These are phyloP conservation scores for Sporothrix phasma DNA, from an alignment of 2,329 filamentous ascomycete genomes.

Conservation along the genomic window DNA sequence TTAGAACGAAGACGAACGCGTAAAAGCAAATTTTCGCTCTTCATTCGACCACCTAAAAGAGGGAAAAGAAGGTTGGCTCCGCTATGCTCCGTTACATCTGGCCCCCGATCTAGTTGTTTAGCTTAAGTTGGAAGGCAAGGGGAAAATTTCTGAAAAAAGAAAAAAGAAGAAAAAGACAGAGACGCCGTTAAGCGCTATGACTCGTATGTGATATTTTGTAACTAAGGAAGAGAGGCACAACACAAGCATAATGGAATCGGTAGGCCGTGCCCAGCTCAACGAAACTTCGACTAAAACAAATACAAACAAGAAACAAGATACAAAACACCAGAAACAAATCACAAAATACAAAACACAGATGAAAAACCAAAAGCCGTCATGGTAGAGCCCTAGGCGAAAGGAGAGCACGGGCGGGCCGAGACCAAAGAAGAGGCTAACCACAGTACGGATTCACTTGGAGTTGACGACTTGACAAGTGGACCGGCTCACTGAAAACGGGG, in stretches of 20 bases:
- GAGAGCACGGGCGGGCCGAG: background rate
- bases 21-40: background rate
- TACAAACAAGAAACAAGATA: background rate
- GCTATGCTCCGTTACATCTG: background rate
- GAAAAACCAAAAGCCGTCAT: no score
- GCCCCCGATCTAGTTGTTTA: background rate
- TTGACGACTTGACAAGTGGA: no score
- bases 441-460: no score
- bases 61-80: constrained; percentile 2
- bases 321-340: background rate
- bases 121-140: background rate
- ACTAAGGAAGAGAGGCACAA: no score
- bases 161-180: background rate
- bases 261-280: background rate
- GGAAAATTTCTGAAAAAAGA: no score
- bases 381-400: background rate
- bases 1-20: background rate
- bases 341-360: background rate
- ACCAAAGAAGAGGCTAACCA: background rate
- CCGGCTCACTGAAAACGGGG: background rate
- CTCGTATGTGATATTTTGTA: no score
- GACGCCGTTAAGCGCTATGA: no score
- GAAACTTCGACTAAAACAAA: background rate
- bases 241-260: background rate
- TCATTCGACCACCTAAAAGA: background rate